phyloP scores from a whole-genome alignment of 306 rosid species.

The Chamaecrista fasciculata region DNA sequence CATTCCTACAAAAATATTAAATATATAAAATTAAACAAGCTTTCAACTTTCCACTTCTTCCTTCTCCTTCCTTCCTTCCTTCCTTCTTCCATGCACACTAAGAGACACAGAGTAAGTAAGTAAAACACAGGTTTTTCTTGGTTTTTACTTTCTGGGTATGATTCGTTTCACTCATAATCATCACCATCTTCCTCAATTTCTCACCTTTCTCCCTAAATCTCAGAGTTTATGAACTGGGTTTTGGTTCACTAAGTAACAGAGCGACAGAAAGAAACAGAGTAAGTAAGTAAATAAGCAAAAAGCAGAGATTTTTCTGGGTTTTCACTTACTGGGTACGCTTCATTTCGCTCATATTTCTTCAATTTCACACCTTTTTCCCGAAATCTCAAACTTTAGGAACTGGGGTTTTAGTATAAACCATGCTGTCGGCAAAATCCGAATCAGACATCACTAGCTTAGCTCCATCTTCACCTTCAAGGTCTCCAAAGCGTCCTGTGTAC shows the following conservation, averaged over 20 bases:
- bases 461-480: constrained; percentile 90
- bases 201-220: not conserved
- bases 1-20: not conserved
- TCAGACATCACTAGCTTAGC: constrained; percentile 91
- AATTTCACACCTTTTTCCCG: not conserved
- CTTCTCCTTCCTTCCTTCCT: constrained; percentile 13
- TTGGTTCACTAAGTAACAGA: no score
- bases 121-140: constrained; percentile 16
- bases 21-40: no score
- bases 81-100: constrained; percentile 6
- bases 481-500: constrained; percentile 74
- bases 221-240: not conserved
- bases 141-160: not conserved
- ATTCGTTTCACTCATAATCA: constrained; percentile 1
- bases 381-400: not conserved
- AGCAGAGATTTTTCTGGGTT: constrained; percentile 5
- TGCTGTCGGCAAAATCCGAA: constrained; percentile 80
- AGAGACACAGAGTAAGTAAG: not conserved
- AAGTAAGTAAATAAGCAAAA: not conserved
- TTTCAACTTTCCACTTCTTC: not conserved
- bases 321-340: not conserved
- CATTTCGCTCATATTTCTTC: not conserved
- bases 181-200: not conserved
- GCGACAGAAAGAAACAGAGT: not conserved
- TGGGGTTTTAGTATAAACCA: not conserved